Evolutionary conservation across 345 rosid genomes (phyloP).

Genomic region (Aquilaria yunnanensis): DNA sequence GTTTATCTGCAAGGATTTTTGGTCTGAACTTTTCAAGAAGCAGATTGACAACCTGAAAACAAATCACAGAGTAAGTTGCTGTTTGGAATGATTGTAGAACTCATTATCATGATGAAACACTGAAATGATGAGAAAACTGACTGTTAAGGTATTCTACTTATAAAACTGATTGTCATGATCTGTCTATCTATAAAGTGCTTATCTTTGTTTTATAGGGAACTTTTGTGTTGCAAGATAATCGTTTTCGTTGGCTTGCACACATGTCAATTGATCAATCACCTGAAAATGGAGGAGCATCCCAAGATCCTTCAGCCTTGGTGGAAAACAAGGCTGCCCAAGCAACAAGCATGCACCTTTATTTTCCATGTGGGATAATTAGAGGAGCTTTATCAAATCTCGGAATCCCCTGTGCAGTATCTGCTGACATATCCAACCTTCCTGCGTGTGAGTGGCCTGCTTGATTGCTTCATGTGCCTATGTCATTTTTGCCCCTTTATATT

Average conservation of each 20-base stretch:
- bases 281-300: constrained; percentile 32
- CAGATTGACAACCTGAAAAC: constrained; percentile 98
- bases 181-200: not conserved
- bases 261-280: constrained; percentile 55
- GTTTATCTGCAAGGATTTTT: constrained; percentile 98
- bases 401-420: constrained; percentile 93
- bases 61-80: constrained; percentile 64
- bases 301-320: constrained; percentile 43
- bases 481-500: not conserved
- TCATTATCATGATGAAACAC: not conserved
- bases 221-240: constrained; percentile 95
- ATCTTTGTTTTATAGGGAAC: constrained; percentile 64
- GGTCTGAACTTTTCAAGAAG: constrained; percentile 98
- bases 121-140: not conserved
- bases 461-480: not conserved
- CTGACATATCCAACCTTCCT: constrained; percentile 91
- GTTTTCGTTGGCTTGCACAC: constrained; percentile 81
- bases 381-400: constrained; percentile 98
- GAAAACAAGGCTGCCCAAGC: constrained; percentile 71
- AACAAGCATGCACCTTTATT: constrained; percentile 81
- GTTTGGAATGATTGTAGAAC: not conserved
- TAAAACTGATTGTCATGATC: not conserved
- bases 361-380: constrained; percentile 93
- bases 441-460: constrained; percentile 55
- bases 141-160: not conserved